phyloP scores from a whole-genome alignment of 169 alveolate genomes.

The Babesia sp. region DNA sequence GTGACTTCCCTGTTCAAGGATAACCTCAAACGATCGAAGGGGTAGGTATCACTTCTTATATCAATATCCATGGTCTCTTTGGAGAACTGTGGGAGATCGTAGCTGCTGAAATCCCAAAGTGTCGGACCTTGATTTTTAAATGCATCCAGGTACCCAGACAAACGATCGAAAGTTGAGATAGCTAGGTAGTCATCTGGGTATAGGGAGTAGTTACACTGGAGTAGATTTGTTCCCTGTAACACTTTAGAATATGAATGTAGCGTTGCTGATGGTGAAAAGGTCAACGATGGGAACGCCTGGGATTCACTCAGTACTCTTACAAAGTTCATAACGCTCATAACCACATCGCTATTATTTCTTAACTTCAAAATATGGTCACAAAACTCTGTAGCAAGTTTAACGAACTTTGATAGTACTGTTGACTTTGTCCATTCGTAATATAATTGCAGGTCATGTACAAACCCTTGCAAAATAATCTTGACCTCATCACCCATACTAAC shows the following conservation, averaged over 20 bases:
- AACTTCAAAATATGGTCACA: not conserved
- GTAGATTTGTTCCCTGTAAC: constrained; percentile 6
- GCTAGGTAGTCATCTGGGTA: constrained; percentile 33
- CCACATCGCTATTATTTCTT: not conserved
- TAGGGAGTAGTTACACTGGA: constrained; percentile 10
- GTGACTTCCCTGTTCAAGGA: constrained; percentile 36
- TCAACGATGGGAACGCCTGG: not conserved
- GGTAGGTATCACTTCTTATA: not conserved
- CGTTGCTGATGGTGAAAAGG: not conserved
- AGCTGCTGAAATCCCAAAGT: not conserved
- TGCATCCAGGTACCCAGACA: constrained; percentile 3
- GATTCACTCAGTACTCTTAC: constrained; percentile 11
- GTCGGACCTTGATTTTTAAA: not conserved
- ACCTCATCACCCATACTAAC: not conserved
- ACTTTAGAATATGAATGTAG: constrained; percentile 11
- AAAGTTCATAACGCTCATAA: constrained; percentile 19
- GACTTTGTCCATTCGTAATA: constrained; percentile 10
- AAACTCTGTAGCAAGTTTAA: constrained; percentile 5
- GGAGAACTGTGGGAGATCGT: constrained; percentile 5
- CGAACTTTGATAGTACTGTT: not conserved
- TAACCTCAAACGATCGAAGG: constrained; percentile 35
- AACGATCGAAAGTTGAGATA: not conserved
- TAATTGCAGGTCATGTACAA: constrained; percentile 12
- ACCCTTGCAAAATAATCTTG: constrained; percentile 1
- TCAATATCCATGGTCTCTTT: not conserved